Evolutionary conservation across 331 rosid species (phyloP).

Genomic region (Dryas integrifolia): DNA sequence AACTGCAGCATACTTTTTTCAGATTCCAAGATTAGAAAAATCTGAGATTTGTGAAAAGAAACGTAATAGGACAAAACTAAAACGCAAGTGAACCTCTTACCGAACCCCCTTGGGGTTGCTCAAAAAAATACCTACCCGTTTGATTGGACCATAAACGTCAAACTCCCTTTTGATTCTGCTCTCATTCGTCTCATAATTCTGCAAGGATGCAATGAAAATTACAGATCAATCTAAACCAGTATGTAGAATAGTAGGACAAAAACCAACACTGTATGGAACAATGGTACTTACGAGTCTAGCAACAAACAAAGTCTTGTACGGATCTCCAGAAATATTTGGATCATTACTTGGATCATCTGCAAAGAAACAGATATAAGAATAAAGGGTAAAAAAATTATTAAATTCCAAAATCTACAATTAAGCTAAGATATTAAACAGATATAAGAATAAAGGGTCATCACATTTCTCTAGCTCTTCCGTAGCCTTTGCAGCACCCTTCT

Average conservation of each 20-base stretch:
- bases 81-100: slow-evolving; percentile 67
- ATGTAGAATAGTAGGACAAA: slow-evolving; percentile 3
- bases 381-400: slow-evolving; percentile 17
- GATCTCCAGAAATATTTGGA: slow-evolving; percentile 77
- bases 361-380: slow-evolving; percentile 25
- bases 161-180: slow-evolving; percentile 99
- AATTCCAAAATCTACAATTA: slow-evolving; percentile 9
- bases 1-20: background rate
- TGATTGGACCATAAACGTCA: slow-evolving; percentile 97
- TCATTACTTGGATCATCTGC: slow-evolving; percentile 78
- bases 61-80: slow-evolving; percentile 10
- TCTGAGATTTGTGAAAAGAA: background rate
- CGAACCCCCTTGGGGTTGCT: slow-evolving; percentile 68
- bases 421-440: background rate
- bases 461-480: slow-evolving; percentile 96
- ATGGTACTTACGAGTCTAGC: slow-evolving; percentile 50
- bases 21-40: background rate
- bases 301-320: slow-evolving; percentile 74
- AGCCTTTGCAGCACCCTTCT: slow-evolving; percentile 90
- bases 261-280: background rate
- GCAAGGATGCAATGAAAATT: slow-evolving; percentile 26
- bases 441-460: slow-evolving; percentile 30
- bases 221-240: slow-evolving; percentile 14
- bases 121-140: slow-evolving; percentile 95
- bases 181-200: slow-evolving; percentile 92